Evolutionary conservation across 805 yeast genomes (phyloP).

Genomic region (Metschnikowia amazonensis): DNA sequence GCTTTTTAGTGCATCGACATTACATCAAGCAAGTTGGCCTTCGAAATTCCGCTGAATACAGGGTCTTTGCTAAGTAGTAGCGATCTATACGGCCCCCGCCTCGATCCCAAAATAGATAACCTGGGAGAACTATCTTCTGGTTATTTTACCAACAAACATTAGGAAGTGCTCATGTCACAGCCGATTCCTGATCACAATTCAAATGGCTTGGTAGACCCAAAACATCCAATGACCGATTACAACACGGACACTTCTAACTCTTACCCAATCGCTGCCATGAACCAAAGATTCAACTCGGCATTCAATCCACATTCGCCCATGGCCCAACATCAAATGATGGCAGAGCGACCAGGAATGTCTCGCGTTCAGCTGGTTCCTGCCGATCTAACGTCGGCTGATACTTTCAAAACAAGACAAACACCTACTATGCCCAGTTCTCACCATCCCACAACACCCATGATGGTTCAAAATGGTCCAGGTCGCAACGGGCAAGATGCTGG

Average conservation of each 20-base stretch:
- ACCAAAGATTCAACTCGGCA: neutral
- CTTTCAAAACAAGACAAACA: neutral
- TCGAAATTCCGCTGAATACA: neutral
- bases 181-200: neutral
- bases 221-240: neutral
- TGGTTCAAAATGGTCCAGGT: neutral
- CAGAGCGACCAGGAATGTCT: conserved; percentile 3
- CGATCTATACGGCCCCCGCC: neutral
- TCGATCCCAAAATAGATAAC: neutral
- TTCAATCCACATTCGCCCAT: neutral
- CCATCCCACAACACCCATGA: conserved; percentile 11
- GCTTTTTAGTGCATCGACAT: neutral
- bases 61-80: neutral
- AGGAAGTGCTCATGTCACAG: neutral
- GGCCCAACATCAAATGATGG: neutral
- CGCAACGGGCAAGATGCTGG: neutral
- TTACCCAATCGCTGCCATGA: neutral
- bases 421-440: conserved; percentile 8
- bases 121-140: neutral
- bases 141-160: neutral
- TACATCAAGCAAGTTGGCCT: neutral
- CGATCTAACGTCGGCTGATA: neutral
- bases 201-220: neutral
- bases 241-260: neutral
- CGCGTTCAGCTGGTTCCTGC: conserved; percentile 5